phyloP scores from a whole-genome alignment of 208 protist species.

The Leishmania braziliensis region DNA sequence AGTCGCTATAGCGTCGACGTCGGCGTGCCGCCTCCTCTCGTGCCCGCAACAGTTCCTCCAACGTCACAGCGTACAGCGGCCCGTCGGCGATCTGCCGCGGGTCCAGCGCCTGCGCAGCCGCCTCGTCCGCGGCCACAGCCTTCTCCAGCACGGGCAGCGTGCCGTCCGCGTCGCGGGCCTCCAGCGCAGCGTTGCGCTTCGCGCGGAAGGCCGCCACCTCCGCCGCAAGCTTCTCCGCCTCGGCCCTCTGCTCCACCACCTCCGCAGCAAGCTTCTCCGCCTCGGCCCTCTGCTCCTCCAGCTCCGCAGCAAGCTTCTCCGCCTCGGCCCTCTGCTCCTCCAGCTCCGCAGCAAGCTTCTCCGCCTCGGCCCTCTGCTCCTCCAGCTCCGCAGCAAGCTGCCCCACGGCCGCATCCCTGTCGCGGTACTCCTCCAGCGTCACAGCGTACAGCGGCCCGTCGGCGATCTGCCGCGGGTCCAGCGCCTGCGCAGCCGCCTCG shows the following conservation, averaged over 20 bases:
- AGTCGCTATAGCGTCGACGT: too few relatives aligned
- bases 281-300: conserved; percentile 20
- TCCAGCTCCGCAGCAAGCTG: too few relatives aligned
- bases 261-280: background rate
- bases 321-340: too few relatives aligned
- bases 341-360: too few relatives aligned
- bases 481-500: conserved; percentile 24
- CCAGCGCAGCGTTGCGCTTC: background rate
- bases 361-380: too few relatives aligned
- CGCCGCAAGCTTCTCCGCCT: background rate
- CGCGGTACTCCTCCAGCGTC: conserved; percentile 34
- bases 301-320: background rate
- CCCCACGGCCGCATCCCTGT: too few relatives aligned
- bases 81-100: conserved; percentile 10
- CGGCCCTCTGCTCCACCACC: too few relatives aligned
- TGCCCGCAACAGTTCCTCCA: too few relatives aligned
- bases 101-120: conserved; percentile 24
- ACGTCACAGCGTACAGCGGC: conserved; percentile 23
- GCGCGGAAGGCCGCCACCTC: background rate
- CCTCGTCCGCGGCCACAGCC: conserved; percentile 8
- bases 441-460: conserved; percentile 29
- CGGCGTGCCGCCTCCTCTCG: background rate
- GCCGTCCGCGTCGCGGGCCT: conserved; percentile 29
- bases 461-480: conserved; percentile 19
- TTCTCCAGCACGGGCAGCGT: conserved; percentile 28